Evolutionary conservation across 768 basidiomycete genomes (phyloP), one percentile per base, ranked within the genome.

Genomic region (Naganishia vishniacii): DNA sequence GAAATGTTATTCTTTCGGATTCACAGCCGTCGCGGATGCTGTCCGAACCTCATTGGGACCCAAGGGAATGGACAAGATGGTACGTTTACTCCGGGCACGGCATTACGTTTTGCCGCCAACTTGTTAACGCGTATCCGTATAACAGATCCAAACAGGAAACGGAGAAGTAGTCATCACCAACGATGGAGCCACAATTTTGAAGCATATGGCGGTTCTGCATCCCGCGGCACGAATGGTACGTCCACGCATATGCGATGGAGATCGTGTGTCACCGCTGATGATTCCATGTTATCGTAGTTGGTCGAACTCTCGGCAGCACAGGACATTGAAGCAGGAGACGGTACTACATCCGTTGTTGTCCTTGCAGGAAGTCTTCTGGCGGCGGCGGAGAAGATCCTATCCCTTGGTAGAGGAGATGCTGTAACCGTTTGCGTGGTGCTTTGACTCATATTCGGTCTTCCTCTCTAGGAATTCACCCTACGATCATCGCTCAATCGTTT

Each of bases 1-100:
- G n/a, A n/a, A n/a, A n/a, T n/a, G n/a, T n/a, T n/a, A n/a, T n/a
- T n/a, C n/a, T 23, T 18, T 15, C 13, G 18, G 6, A 59, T 32
- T 20, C 20, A 34, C 69, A 95, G 93, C 94, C 29, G 95, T 99
- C 73, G 91, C 91, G 71, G 93, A 95, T 82, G 94, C 91, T 59
- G 93, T 99, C 45, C 83, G 94, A 71, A 98, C 94, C 47, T 97
- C 93, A 45, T 80, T 99, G 70, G 94, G 94, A 15, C 94, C 94
- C 48, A 86, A 88, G 78, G 94, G 94, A 67, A 99, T 99, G 94
- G 94, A 98, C 81, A 98, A 98, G 82, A 98, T 98, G 94, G 94
- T 89, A 72, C 64, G 81, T 61, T 20, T 20, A 31, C 42, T 28
- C 13, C 51, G 29, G 15, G 31, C 4, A 13, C 46, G 34, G 16